These are phyloP conservation scores for Aspergillus clavatus DNA, from an alignment of 2,329 filamentous ascomycete species.

Conservation along the genomic window DNA sequence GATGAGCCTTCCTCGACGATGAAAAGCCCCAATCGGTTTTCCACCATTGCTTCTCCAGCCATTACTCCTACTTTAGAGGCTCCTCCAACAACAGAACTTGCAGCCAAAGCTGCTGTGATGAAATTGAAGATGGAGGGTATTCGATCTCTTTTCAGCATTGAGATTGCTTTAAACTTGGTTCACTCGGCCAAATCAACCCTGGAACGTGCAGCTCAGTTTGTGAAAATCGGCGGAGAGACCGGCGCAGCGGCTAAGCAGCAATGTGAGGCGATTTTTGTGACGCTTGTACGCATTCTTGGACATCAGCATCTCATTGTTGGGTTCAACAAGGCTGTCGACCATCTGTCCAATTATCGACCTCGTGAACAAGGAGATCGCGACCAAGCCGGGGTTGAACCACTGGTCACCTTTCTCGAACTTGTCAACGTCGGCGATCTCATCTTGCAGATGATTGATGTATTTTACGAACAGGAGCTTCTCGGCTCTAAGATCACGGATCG, in stretches of 20 bases:
- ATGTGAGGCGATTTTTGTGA: slow-evolving; percentile 84
- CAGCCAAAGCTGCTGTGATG: slow-evolving; percentile 97
- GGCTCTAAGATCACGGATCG: slow-evolving; percentile 77
- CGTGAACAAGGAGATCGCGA: slow-evolving; percentile 63
- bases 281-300: slow-evolving; percentile 76
- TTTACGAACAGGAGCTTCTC: slow-evolving; percentile 92
- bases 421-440: slow-evolving; percentile 98
- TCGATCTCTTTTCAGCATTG: slow-evolving; percentile 90
- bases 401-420: slow-evolving; percentile 93
- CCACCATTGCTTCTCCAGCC: slow-evolving; percentile 32
- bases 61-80: slow-evolving; percentile 54
- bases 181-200: slow-evolving; percentile 84
- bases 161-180: slow-evolving; percentile 84
- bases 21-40: slow-evolving; percentile 35
- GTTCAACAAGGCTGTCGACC: slow-evolving; percentile 86
- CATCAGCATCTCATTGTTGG: slow-evolving; percentile 84
- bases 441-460: slow-evolving; percentile 97
- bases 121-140: slow-evolving; percentile 91
- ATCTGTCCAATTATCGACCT: slow-evolving; percentile 87
- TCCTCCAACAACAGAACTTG: slow-evolving; percentile 76
- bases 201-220: slow-evolving; percentile 78
- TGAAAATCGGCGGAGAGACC: slow-evolving; percentile 70
- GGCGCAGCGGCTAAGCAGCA: slow-evolving; percentile 82
- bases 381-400: slow-evolving; percentile 72
- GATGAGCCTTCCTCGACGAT: slow-evolving; percentile 16